These are phyloP conservation scores for Penicillium sp. DNA, from an alignment of 2,329 filamentous ascomycete genomes.

Conservation along the genomic window DNA sequence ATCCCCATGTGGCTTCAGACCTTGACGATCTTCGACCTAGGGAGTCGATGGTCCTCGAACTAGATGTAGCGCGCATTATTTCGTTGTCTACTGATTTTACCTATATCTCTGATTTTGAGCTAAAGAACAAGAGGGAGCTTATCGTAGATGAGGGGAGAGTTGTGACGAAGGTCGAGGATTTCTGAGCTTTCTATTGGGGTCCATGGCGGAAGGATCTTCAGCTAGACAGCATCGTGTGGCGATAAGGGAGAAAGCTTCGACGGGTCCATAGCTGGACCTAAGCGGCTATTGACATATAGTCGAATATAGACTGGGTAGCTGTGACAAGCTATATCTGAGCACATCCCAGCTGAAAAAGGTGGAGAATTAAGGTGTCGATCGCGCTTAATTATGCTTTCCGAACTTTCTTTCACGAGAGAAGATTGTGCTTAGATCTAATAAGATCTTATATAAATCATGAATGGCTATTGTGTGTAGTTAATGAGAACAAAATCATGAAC, in stretches of 20 bases:
- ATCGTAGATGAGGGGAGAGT: background rate
- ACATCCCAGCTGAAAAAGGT: background rate
- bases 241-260: background rate
- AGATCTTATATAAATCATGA: background rate
- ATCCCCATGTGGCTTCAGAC: background rate
- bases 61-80: constrained; percentile 34
- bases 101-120: constrained; percentile 81
- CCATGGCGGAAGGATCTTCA: background rate
- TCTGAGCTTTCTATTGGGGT: background rate
- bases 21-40: background rate
- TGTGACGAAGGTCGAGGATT: constrained; percentile 69
- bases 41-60: constrained; percentile 16
- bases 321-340: background rate
- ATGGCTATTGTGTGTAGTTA: background rate
- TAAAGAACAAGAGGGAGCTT: background rate
- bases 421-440: background rate
- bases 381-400: background rate
- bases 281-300: background rate
- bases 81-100: constrained; percentile 54
- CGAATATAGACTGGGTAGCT: background rate
- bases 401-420: background rate
- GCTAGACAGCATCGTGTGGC: background rate
- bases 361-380: constrained; percentile 5
- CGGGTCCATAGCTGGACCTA: background rate
- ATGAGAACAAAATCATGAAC: background rate